Evolutionary conservation across 2,329 filamentous ascomycete species (phyloP).

Genomic region (Gaeumannomyces sp.): DNA sequence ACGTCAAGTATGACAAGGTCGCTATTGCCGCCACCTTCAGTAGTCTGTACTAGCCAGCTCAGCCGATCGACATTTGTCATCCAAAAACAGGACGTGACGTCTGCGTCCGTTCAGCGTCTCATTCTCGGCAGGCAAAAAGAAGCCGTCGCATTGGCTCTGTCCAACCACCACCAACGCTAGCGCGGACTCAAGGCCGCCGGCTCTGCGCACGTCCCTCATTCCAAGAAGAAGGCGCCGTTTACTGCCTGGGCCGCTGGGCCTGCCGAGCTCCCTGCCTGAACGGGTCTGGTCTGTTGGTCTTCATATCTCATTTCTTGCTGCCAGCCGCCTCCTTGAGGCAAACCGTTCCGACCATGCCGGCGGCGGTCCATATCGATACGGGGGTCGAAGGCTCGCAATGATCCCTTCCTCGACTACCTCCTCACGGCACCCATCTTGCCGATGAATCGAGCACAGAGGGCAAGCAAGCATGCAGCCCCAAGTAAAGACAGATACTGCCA

Average conservation of each 20-base stretch:
- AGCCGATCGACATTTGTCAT: too few relatives aligned
- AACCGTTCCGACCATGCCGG: background rate
- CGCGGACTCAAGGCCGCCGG: too few relatives aligned
- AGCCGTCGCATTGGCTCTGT: too few relatives aligned
- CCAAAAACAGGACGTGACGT: too few relatives aligned
- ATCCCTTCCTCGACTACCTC: background rate
- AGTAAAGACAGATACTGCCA: too few relatives aligned
- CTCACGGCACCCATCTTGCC: background rate
- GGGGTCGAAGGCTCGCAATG: background rate
- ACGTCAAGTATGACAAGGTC: slow-evolving; percentile 93
- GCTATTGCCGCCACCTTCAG: slow-evolving; percentile 64
- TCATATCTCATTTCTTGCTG: background rate
- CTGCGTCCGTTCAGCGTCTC: too few relatives aligned
- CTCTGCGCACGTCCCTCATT: too few relatives aligned
- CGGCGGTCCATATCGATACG: background rate
- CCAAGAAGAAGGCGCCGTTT: background rate
- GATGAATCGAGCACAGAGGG: background rate
- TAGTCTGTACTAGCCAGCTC: slow-evolving; percentile 36
- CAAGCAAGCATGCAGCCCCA: too few relatives aligned
- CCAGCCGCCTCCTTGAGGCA: background rate
- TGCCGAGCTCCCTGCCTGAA: too few relatives aligned
- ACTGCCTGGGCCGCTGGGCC: too few relatives aligned
- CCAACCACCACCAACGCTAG: too few relatives aligned
- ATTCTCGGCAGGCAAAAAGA: too few relatives aligned
- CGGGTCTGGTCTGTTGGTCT: background rate